Evolutionary conservation across 768 basidiomycete species (phyloP).

Genomic region (Trametes coccinea): DNA sequence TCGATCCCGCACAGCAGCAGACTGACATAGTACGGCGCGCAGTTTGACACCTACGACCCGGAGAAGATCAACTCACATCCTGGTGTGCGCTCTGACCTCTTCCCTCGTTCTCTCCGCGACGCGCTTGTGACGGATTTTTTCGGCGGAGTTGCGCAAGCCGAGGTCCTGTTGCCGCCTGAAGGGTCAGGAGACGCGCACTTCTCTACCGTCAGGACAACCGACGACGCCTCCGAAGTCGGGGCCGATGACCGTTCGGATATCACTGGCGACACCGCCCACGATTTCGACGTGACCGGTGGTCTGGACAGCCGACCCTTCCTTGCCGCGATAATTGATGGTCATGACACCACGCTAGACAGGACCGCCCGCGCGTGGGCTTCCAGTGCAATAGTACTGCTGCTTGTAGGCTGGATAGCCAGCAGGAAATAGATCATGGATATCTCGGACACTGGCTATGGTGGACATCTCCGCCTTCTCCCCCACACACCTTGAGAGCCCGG

Average conservation of each 20-base stretch:
- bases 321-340: not conserved
- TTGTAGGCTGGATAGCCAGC: slow-evolving; percentile 19
- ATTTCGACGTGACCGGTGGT: not conserved
- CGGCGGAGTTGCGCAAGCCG: slow-evolving; percentile 81
- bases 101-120: slow-evolving; percentile 61
- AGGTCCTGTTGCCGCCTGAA: slow-evolving; percentile 43
- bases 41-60: slow-evolving; percentile 84
- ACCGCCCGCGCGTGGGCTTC: slow-evolving; percentile 20
- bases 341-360: not conserved
- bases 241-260: not conserved
- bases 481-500: too few relatives aligned
- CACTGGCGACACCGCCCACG: not conserved
- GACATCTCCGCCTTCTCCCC: too few relatives aligned
- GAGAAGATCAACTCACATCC: slow-evolving; percentile 78
- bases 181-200: not conserved
- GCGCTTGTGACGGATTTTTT: slow-evolving; percentile 68
- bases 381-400: slow-evolving; percentile 12
- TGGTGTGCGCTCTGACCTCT: slow-evolving; percentile 87
- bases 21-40: not conserved
- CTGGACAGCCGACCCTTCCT: slow-evolving; percentile 9
- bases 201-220: not conserved
- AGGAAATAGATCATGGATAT: not conserved
- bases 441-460: too few relatives aligned
- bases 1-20: not conserved
- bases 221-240: not conserved